Evolutionary conservation across 1,139 yeast genomes (phyloP).

Genomic region (Nadsonia starkeyi-henricii): DNA sequence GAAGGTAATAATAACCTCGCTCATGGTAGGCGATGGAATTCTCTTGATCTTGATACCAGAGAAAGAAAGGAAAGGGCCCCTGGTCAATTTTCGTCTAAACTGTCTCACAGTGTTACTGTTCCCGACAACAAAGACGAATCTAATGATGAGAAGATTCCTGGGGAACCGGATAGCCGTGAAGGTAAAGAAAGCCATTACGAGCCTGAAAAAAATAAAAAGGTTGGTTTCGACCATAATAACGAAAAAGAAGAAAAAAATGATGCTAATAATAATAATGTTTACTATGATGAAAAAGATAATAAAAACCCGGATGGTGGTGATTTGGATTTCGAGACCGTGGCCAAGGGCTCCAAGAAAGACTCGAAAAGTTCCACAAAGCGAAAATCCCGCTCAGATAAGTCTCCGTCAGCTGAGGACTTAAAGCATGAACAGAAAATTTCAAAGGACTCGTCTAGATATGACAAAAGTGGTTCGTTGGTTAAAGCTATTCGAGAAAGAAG

Average conservation of each 20-base stretch:
- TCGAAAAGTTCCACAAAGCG: no score
- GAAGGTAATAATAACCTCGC: no score
- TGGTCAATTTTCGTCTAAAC: neutral
- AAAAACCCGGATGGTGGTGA: neutral
- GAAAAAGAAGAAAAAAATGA: neutral
- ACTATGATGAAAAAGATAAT: neutral
- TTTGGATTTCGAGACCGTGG: no score
- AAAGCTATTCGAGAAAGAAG: neutral
- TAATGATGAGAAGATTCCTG: neutral
- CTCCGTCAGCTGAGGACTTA: no score
- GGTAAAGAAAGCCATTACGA: neutral
- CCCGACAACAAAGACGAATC: neutral
- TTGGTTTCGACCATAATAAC: no score
- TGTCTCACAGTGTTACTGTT: neutral
- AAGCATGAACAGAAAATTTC: no score
- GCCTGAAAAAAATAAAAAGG: no score
- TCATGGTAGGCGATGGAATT: no score
- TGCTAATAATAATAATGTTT: neutral
- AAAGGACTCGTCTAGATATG: no score
- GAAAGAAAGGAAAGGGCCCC: neutral
- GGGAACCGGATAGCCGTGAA: neutral
- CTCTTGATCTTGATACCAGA: no score
- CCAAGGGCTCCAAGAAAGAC: no score
- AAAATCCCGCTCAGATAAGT: no score
- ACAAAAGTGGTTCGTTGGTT: neutral